Evolutionary conservation across 1,284 basidiomycete species (phyloP).

Genomic region (Naganishia albida): DNA sequence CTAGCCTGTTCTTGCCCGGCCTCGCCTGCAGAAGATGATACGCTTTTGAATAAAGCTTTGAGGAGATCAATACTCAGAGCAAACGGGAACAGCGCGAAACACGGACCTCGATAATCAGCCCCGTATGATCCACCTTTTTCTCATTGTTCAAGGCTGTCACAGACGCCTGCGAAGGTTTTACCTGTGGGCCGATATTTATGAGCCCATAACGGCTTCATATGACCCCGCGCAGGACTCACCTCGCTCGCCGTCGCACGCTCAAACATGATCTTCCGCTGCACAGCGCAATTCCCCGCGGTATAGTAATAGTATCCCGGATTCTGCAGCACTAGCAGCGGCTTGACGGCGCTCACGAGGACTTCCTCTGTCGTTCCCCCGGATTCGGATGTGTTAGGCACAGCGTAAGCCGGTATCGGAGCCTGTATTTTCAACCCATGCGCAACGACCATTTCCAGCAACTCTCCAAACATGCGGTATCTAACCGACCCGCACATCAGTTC

Average conservation of each 20-base stretch:
- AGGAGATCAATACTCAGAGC: not conserved
- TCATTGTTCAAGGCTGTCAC: conserved; percentile 70
- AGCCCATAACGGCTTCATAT: not conserved
- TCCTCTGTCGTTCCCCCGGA: conserved; percentile 52
- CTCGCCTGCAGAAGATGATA: conserved; percentile 82
- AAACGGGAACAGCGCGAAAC: not conserved
- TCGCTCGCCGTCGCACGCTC: conserved; percentile 63
- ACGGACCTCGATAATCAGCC: conserved; percentile 74
- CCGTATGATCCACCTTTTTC: conserved; percentile 82
- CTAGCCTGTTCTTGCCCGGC: conserved; percentile 64
- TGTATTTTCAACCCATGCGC: conserved; percentile 69
- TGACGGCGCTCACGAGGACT: conserved; percentile 40
- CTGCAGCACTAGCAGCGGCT: conserved; percentile 64
- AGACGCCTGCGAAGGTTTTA: conserved; percentile 18
- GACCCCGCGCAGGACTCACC: conserved; percentile 53
- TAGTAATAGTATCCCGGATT: conserved; percentile 91
- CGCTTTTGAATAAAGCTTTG: conserved; percentile 82
- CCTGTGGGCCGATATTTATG: not conserved
- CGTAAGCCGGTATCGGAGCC: conserved; percentile 51
- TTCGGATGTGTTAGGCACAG: conserved; percentile 54
- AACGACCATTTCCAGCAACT: conserved; percentile 79
- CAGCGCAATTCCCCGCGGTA: conserved; percentile 78
- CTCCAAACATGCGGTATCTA: conserved; percentile 82
- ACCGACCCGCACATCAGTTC: not conserved
- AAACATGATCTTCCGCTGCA: conserved; percentile 69